Base-by-base conservation (phyloP, 1,284 basidiomycete species). In the Sporisorium iseilematis-ciliati region DNA sequence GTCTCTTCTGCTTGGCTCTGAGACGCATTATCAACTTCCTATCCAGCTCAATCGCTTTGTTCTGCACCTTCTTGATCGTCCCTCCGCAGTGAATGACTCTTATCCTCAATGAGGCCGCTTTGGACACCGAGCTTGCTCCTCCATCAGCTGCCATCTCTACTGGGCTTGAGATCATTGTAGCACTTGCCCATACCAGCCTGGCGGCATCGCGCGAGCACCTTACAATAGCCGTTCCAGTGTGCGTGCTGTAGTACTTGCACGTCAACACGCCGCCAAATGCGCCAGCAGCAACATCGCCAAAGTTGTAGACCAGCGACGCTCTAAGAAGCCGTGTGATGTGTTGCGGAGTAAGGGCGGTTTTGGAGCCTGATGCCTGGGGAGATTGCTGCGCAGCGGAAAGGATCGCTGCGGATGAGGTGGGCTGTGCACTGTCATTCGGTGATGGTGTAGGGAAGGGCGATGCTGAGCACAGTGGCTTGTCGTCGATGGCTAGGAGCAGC, bases 11-110 rank as follows among this genome's bases (percentile, higher is more conserved):
- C 55, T 50, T 66, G 5, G 51, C n/a, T 12, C 72, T 45, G 2
- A 63, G 40, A 23, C 66, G 56, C 57, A 65, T 53, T 43, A 78
- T 75, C 14, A 60, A 20, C 49, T 57, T 63, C 20, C 57, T 58
- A 26, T 79, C 77, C 58, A 77, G 49, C 35, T 73, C 71, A 40
- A 79, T 79, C 16, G 77, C 77, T 14, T 70, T 66, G 56, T 65
- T 64, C 52, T 79, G 77, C 7, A 73, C 55, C 68, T 79, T 79
- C 35, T 79, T 79, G 67, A 79, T 75, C 10, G 77, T 79, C 2
- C 77, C 77, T 26, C 74, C 74, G 41, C 68, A 69, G 20, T 77
- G 77, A 4, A 71, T 55, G 40, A 76, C 74, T 12, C 70, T 41
- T 6, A 76, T 67, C 42, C 77, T 54, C 35, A 76, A 20, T n/a